Conservation (phyloP, 306 rosid genomes). For the Cajanus cajan region DNA sequence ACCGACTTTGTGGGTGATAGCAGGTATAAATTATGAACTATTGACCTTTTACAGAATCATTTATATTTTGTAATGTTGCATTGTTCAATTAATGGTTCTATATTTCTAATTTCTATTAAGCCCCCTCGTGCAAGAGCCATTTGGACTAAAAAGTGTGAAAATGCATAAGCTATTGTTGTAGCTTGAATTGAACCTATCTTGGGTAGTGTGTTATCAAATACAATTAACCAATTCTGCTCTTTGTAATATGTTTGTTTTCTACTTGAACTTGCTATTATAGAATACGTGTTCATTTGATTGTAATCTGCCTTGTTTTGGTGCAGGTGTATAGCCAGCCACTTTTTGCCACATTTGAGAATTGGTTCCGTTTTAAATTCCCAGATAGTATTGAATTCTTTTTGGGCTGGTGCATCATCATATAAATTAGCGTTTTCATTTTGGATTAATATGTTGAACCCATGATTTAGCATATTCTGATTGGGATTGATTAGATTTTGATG, state of each 20-base stretch:
- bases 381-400: too few species aligned
- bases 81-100: neutral
- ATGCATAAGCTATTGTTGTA: neutral
- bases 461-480: too few species aligned
- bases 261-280: neutral
- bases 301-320: conserved; percentile 25
- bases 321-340: conserved; percentile 71
- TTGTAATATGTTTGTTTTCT: neutral
- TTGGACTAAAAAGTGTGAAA: neutral
- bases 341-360: conserved; percentile 54
- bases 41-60: too few species aligned
- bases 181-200: conserved; percentile 13
- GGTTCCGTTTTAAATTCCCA: conserved; percentile 42
- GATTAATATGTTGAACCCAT: too few species aligned
- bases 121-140: neutral
- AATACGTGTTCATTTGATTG: conserved; percentile 10
- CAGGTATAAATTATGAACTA: conserved; percentile 45
- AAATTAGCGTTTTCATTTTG: too few species aligned
- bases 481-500: too few species aligned
- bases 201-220: neutral
- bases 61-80: too few species aligned
- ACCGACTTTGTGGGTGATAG: conserved; percentile 64
- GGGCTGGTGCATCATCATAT: too few species aligned
- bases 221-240: neutral
- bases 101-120: neutral